A percentile compares a stretch with the other conserved stretches of the same genome.
Conservation (phyloP, 2,329 filamentous ascomycete species). For the Fusarium caatingaense region DNA sequence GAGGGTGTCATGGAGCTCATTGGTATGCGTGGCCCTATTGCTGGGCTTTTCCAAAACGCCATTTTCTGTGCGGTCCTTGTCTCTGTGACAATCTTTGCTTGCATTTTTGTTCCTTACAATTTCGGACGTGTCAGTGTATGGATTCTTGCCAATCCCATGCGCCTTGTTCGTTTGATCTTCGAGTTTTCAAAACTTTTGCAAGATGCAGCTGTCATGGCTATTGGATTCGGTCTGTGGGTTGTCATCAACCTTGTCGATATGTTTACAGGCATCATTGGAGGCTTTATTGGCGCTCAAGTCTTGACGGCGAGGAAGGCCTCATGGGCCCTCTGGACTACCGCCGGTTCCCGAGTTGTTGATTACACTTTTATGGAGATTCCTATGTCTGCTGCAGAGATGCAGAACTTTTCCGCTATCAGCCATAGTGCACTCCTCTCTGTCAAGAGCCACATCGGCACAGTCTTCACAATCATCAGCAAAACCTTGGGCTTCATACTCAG, state of each 20-base stretch:
- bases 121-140: constrained; percentile 87
- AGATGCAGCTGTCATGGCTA: constrained; percentile 75
- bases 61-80: constrained; percentile 94
- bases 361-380: constrained; percentile 64
- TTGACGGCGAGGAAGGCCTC: constrained; percentile 53
- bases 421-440: constrained; percentile 75
- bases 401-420: constrained; percentile 80
- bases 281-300: constrained; percentile 47
- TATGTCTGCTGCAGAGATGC: constrained; percentile 71
- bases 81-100: constrained; percentile 84
- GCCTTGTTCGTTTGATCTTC: constrained; percentile 79
- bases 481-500: constrained; percentile 58
- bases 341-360: constrained; percentile 61
- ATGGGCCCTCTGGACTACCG: constrained; percentile 57
- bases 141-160: constrained; percentile 80
- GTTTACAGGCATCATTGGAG: constrained; percentile 51
- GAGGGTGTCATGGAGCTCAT: constrained; percentile 97
- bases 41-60: constrained; percentile 91
- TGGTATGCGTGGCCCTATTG: constrained; percentile 93
- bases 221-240: constrained; percentile 65
- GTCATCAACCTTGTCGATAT: constrained; percentile 55
- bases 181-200: constrained; percentile 81
- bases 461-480: constrained; percentile 55
- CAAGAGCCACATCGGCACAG: constrained; percentile 62
- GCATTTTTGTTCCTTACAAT: constrained; percentile 92